Evolutionary conservation across 331 rosid species (phyloP), one percentile per base, ranked within the genome.

Genomic region (Phaseolus coccineus): DNA sequence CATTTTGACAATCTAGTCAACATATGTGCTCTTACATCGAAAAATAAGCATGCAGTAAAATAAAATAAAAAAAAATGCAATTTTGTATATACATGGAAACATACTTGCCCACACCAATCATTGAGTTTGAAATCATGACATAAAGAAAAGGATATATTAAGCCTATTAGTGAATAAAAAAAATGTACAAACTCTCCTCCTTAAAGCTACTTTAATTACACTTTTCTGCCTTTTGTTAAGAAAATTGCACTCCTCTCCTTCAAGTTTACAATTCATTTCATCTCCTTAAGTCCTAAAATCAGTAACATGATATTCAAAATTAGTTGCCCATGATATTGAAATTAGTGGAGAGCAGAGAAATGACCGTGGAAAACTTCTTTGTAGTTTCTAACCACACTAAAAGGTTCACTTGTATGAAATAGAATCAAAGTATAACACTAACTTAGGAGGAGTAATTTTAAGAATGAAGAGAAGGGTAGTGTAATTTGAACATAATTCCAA

Each of bases 111-210:
- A n/a, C 46, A 35, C 47, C 46, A 76, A 67, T 37, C 64, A 13
- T 40, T 44, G 16, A 46, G 51, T 73, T 70, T 24, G 42, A 74
- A 62, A 71, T 76, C 59, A 63, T 48, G 24, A 42, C 63, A 52
- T 51, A 16, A 28, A 56, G 53, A 0, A 37, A 58, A 78, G 8
- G 50, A 67, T 39, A 57, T 37, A 55, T 40, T 53, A 65, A 25
- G 24, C 44, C 16, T 51, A 77, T 19, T 22, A 71, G 64, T 55
- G 52, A 73, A 72, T 30, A 48, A 57, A 57, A 57, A 31, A 27
- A 46, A 46, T 46, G 13, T 10, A 46, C 15, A 10, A 46, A 10
- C 2, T 11, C 1, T 46, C 15, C 51, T 46, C 16, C 16, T 46
- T 46, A 12, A 12, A 46, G 51, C 51, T 46, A 46, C 16, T 46